Conservation (phyloP, 2,329 filamentous ascomycete genomes). For the Alternaria metachromatica region DNA sequence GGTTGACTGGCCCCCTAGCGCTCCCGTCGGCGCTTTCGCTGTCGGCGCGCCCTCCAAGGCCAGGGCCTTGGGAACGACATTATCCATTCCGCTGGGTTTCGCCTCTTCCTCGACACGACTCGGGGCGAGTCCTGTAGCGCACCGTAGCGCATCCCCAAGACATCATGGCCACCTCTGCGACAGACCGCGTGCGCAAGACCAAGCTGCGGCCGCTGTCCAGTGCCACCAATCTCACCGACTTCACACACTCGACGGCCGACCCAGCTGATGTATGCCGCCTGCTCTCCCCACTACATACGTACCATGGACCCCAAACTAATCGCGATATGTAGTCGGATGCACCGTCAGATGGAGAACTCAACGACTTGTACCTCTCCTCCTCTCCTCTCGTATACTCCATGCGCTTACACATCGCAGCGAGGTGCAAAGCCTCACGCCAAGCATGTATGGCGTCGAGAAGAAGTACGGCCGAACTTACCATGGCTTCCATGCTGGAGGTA, state of each 20-base stretch:
- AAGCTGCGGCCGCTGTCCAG: constrained; percentile 25
- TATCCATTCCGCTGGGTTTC: constrained; percentile 24
- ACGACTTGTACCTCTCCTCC: constrained; percentile 37
- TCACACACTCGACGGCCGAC: constrained; percentile 23
- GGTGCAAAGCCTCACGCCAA: constrained; percentile 48
- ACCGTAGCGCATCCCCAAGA: neutral
- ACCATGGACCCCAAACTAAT: constrained; percentile 22
- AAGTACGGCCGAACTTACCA: constrained; percentile 53
- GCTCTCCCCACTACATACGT: constrained; percentile 12
- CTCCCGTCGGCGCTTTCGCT: constrained; percentile 17
- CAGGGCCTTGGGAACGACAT: constrained; percentile 25
- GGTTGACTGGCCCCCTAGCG: constrained; percentile 16
- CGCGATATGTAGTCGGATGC: constrained; percentile 37
- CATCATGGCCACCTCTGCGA: constrained; percentile 14
- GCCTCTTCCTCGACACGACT: constrained; percentile 22
- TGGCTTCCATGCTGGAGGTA: constrained; percentile 49
- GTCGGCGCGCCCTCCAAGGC: constrained; percentile 22
- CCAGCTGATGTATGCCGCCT: constrained; percentile 22
- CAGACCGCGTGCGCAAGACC: constrained; percentile 6
- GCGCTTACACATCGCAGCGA: constrained; percentile 38
- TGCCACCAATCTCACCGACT: constrained; percentile 29
- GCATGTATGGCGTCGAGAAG: constrained; percentile 48
- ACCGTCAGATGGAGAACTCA: constrained; percentile 36
- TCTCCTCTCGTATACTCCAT: neutral
- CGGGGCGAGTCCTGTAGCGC: constrained; percentile 9